These are phyloP conservation scores for Paramecium sonneborni DNA, from an alignment of 73 alveolate species.

Conservation along the genomic window DNA sequence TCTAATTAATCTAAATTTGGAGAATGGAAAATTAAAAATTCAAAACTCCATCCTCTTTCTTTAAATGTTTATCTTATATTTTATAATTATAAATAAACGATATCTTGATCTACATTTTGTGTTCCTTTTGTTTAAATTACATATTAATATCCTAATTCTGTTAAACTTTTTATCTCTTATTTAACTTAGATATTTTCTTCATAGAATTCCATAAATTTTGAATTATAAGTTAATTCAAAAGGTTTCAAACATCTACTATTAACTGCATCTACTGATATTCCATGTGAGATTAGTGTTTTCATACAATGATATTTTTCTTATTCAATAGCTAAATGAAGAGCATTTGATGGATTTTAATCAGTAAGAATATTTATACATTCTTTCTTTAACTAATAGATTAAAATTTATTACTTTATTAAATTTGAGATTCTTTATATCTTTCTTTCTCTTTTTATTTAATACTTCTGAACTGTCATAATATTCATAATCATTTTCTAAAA, in stretches of 20 bases:
- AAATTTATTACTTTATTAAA: constrained; percentile 3
- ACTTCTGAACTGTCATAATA: constrained; percentile 15
- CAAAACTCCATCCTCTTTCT: constrained; percentile 39
- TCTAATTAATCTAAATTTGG: not conserved
- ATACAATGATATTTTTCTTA: constrained; percentile 39
- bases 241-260: constrained; percentile 47
- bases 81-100: not conserved
- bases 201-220: constrained; percentile 15
- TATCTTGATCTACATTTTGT: not conserved
- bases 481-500: constrained; percentile 22
- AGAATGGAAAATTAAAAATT: not conserved
- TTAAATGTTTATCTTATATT: constrained; percentile 6
- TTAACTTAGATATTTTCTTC: not conserved
- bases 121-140: constrained; percentile 35
- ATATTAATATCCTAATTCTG: constrained; percentile 34
- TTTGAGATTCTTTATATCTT: not conserved
- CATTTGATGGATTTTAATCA: constrained; percentile 27
- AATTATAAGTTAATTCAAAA: constrained; percentile 15
- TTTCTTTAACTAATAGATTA: not conserved
- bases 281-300: not conserved
- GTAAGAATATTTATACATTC: not conserved
- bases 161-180: not conserved
- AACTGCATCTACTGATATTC: not conserved
- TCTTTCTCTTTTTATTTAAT: not conserved
- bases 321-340: constrained; percentile 52